Conservation (phyloP, 2,329 filamentous ascomycete genomes). For the Exophiala alcalophila region DNA sequence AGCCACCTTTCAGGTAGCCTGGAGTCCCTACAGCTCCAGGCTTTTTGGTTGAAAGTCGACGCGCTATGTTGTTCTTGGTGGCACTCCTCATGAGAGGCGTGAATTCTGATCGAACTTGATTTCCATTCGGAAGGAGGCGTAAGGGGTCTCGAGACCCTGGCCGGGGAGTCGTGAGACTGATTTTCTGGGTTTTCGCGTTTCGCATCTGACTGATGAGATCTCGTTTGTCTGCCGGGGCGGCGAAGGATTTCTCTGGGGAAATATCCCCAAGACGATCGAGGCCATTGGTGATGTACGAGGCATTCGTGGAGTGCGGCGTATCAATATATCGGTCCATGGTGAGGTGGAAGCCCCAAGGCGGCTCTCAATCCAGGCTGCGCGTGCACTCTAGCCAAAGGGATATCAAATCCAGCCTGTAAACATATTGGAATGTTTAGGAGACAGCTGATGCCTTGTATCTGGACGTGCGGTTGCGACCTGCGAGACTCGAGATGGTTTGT, state of each 20-base stretch:
- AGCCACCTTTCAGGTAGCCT: slow-evolving; percentile 61
- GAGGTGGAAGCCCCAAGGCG: slow-evolving; percentile 35
- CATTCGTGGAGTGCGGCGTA: slow-evolving; percentile 85
- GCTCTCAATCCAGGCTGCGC: background rate
- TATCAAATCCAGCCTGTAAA: slow-evolving; percentile 16
- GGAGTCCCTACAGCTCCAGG: slow-evolving; percentile 63
- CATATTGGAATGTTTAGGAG: slow-evolving; percentile 8
- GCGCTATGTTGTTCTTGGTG: slow-evolving; percentile 65
- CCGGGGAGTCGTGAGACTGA: slow-evolving; percentile 70
- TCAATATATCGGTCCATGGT: slow-evolving; percentile 71
- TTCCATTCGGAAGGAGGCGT: slow-evolving; percentile 65
- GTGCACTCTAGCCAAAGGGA: slow-evolving; percentile 1
- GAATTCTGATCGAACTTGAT: slow-evolving; percentile 67
- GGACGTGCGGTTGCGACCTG: too few species aligned
- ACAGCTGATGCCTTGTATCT: background rate
- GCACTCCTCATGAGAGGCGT: slow-evolving; percentile 83
- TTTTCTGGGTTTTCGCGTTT: slow-evolving; percentile 55
- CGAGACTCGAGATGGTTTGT: slow-evolving; percentile 1
- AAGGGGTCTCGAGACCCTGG: slow-evolving; percentile 65
- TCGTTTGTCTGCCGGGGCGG: slow-evolving; percentile 71
- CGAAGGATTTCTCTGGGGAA: slow-evolving; percentile 83
- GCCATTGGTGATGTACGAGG: slow-evolving; percentile 70
- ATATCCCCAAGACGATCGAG: slow-evolving; percentile 73
- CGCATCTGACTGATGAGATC: slow-evolving; percentile 74
- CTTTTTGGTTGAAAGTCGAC: slow-evolving; percentile 60